These are phyloP conservation scores for Alternaria burnsii DNA, from an alignment of 2,329 filamentous ascomycete genomes.

Conservation along the genomic window DNA sequence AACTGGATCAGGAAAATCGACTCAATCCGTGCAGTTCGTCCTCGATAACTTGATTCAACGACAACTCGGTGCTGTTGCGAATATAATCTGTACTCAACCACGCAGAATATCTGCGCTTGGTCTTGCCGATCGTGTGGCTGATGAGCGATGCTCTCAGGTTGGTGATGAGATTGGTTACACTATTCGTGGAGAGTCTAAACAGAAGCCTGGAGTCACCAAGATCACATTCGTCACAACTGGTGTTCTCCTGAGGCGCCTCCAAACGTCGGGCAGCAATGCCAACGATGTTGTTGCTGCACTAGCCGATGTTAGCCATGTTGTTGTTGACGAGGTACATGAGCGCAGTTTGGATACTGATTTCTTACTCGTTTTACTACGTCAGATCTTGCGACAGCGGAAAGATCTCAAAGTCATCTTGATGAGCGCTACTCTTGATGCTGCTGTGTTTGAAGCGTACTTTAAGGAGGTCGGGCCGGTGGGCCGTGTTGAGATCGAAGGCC, in stretches of 20 bases:
- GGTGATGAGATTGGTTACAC: constrained; percentile 91
- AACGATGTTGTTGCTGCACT: constrained; percentile 83
- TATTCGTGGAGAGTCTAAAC: constrained; percentile 88
- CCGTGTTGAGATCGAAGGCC: constrained; percentile 83
- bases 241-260: constrained; percentile 88
- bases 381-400: constrained; percentile 76
- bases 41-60: constrained; percentile 86
- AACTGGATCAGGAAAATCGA: constrained; percentile 96
- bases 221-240: constrained; percentile 97
- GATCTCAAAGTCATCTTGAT: constrained; percentile 92
- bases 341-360: constrained; percentile 95
- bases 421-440: constrained; percentile 93
- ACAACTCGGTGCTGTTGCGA: constrained; percentile 77
- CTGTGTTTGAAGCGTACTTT: constrained; percentile 87
- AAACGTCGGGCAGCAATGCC: constrained; percentile 82
- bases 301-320: constrained; percentile 90
- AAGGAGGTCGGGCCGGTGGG: constrained; percentile 74
- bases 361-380: constrained; percentile 82
- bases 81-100: constrained; percentile 95
- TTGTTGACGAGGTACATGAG: constrained; percentile 97
- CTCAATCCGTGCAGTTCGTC: constrained; percentile 95
- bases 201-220: constrained; percentile 74
- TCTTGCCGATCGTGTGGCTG: constrained; percentile 90
- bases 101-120: constrained; percentile 93
- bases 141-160: constrained; percentile 82